Evolutionary conservation across 208 protist species (phyloP).

Genomic region (Crithidia expoeki): DNA sequence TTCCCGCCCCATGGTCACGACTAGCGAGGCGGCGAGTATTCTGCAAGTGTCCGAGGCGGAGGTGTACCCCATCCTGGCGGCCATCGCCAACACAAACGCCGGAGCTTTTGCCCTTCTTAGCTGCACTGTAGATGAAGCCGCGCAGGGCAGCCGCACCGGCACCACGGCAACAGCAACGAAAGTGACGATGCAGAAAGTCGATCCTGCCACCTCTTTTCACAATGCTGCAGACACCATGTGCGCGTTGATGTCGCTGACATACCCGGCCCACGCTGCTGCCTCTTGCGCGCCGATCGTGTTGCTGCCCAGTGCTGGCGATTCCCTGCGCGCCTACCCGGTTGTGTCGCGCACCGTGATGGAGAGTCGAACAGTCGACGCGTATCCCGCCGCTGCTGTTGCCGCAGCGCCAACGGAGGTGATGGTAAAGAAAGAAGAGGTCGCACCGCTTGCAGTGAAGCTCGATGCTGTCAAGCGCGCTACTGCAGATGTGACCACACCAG

Average conservation of each 20-base stretch:
- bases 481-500: no score
- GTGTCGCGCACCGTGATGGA: slow-evolving; percentile 25
- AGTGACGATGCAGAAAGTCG: slow-evolving; percentile 12
- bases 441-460: background rate
- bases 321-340: slow-evolving; percentile 25
- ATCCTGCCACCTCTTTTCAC: background rate
- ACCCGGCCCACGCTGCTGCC: slow-evolving; percentile 4
- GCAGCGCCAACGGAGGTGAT: background rate
- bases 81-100: slow-evolving; percentile 11
- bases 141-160: background rate
- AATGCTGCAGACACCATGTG: background rate
- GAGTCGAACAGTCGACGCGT: slow-evolving; percentile 1
- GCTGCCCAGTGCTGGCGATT: background rate
- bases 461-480: background rate
- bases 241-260: slow-evolving; percentile 20
- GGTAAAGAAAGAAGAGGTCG: background rate
- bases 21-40: slow-evolving; percentile 18
- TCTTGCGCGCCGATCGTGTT: slow-evolving; percentile 11
- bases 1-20: slow-evolving; percentile 21
- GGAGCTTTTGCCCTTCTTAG: slow-evolving; percentile 9
- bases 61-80: slow-evolving; percentile 1
- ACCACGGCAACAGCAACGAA: background rate
- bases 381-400: background rate
- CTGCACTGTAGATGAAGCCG: slow-evolving; percentile 21
- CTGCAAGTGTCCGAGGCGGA: slow-evolving; percentile 5